Conservation (phyloP, 2,329 filamentous ascomycete genomes). For the Metarhizium anisopliae region DNA sequence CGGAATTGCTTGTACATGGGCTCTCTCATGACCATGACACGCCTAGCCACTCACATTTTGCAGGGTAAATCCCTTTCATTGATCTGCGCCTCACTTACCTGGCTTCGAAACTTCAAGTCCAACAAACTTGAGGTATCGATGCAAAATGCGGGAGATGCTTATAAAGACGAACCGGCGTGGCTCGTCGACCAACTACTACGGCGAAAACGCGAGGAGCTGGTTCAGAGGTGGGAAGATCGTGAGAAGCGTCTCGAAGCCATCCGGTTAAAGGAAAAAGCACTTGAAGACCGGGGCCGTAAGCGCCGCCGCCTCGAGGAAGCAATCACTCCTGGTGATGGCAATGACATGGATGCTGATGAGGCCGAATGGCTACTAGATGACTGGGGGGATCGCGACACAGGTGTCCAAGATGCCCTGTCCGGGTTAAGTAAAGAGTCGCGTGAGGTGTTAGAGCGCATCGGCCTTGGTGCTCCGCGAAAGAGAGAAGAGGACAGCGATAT, state of each 20-base stretch:
- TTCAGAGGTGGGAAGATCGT: conserved; percentile 59
- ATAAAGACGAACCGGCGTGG: conserved; percentile 72
- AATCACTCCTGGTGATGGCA: conserved; percentile 6
- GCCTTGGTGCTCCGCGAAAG: conserved; percentile 29
- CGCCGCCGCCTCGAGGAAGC: conserved; percentile 34
- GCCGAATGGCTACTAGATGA: conserved; percentile 69
- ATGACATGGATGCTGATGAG: conserved; percentile 41
- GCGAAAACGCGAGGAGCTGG: conserved; percentile 57
- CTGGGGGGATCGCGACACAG: conserved; percentile 39
- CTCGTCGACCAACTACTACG: conserved; percentile 68
- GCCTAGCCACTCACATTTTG: not conserved
- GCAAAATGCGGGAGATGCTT: conserved; percentile 31
- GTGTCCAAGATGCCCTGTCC: conserved; percentile 31
- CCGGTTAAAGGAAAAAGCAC: conserved; percentile 51
- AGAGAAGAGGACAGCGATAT: conserved; percentile 33
- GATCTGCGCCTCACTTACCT: conserved; percentile 81
- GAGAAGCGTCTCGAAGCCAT: conserved; percentile 62
- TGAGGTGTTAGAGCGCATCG: conserved; percentile 60
- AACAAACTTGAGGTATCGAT: conserved; percentile 44
- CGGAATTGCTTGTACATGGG: not conserved
- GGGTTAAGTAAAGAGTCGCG: conserved; percentile 67
- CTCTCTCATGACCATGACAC: not conserved
- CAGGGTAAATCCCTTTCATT: conserved; percentile 85
- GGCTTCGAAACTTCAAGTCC: conserved; percentile 77
- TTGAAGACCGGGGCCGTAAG: conserved; percentile 42